Percentiles rank a stretch among this genome's conserved stretches.
These are phyloP conservation scores for Phaeosphaeria sp. DNA, from an alignment of 2,329 filamentous ascomycete genomes.

Conservation along the genomic window DNA sequence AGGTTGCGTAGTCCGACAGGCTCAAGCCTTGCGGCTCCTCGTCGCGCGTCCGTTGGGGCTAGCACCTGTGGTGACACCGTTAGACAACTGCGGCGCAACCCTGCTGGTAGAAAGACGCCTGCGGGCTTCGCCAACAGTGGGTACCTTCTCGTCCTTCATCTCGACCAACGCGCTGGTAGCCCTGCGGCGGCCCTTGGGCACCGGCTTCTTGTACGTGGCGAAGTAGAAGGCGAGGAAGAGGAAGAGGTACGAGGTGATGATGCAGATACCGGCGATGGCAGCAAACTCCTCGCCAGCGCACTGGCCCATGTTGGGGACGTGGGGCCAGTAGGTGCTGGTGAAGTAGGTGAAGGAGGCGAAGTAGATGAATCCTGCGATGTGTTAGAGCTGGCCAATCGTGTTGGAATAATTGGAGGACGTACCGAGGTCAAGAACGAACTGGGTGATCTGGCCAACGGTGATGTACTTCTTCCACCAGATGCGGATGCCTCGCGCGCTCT, in stretches of 20 bases:
- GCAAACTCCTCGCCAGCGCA: constrained; percentile 98
- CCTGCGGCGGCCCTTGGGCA: constrained; percentile 74
- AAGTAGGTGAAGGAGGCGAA: constrained; percentile 99
- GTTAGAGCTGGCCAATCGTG: constrained; percentile 15
- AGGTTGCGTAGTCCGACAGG: not conserved
- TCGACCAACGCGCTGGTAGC: constrained; percentile 87
- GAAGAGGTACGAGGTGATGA: constrained; percentile 92
- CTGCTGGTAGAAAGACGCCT: constrained; percentile 56
- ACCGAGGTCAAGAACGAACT: constrained; percentile 97
- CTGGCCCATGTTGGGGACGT: constrained; percentile 81
- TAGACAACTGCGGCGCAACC: constrained; percentile 44
- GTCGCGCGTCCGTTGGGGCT: constrained; percentile 66
- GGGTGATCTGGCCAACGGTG: constrained; percentile 93
- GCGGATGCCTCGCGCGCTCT: constrained; percentile 90
- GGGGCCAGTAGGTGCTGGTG: constrained; percentile 85
- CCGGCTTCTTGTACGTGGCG: constrained; percentile 90
- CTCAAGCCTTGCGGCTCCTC: constrained; percentile 74
- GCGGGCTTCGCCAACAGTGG: constrained; percentile 60
- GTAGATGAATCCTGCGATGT: constrained; percentile 85
- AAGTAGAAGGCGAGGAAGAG: constrained; percentile 99
- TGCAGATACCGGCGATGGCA: constrained; percentile 88
- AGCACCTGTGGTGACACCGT: constrained; percentile 49
- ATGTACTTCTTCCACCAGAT: constrained; percentile 99
- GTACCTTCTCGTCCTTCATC: constrained; percentile 75
- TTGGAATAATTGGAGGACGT: constrained; percentile 48